These are phyloP conservation scores for Lolium multiflorum DNA, from an alignment of 176 grass and related monocot species.

Conservation along the genomic window DNA sequence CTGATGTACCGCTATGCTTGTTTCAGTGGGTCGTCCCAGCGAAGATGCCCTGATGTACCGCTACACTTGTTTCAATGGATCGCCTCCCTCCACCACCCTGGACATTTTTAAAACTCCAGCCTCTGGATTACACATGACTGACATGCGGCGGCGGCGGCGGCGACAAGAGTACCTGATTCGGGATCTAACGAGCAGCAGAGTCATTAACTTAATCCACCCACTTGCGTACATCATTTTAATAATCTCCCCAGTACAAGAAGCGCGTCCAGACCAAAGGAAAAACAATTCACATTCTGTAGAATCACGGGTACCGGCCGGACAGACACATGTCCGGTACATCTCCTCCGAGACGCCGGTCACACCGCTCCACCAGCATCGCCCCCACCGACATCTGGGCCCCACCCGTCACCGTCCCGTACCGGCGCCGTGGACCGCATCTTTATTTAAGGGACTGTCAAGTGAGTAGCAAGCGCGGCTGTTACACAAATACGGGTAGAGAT, in stretches of 20 bases:
- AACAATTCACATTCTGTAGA: constrained; percentile 35
- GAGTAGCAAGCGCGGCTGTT: not conserved
- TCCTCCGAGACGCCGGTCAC: constrained; percentile 29
- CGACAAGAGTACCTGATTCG: constrained; percentile 23
- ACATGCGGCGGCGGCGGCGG: not conserved
- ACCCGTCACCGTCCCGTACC: not conserved
- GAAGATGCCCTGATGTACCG: too few species aligned
- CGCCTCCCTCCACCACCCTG: not conserved
- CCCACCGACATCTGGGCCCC: not conserved
- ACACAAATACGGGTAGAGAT: not conserved
- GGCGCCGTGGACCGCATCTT: not conserved
- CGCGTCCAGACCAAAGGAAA: constrained; percentile 15
- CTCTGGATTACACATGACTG: constrained; percentile 32
- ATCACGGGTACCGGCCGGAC: constrained; percentile 40
- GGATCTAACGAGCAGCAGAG: constrained; percentile 39
- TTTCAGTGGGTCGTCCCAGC: too few species aligned
- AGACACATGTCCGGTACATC: constrained; percentile 32
- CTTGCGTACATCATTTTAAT: not conserved
- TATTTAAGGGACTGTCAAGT: constrained; percentile 37
- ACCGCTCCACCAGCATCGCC: constrained; percentile 15
- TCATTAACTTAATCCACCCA: constrained; percentile 22
- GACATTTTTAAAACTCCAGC: not conserved
- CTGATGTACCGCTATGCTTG: too few species aligned
- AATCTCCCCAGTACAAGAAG: not conserved
- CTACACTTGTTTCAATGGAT: too few species aligned